Evolutionary conservation across 495 filamentous ascomycete species (phyloP).

Genomic region (Alectoria sarmentosa): DNA sequence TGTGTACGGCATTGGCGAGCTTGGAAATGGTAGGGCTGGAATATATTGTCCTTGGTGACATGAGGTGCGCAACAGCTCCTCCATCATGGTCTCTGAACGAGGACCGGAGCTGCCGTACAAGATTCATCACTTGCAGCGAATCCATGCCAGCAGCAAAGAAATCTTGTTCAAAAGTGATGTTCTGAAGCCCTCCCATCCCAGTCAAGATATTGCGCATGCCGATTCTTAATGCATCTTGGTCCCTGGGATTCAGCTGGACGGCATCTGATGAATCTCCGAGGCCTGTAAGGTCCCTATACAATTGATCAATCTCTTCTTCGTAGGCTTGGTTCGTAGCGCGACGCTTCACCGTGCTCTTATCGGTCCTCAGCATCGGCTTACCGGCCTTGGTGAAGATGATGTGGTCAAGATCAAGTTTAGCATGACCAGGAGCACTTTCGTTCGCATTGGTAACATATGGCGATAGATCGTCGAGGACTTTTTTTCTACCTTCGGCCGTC

Average conservation of each 20-base stretch:
- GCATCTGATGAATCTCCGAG: not conserved
- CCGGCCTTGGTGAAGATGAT: not conserved
- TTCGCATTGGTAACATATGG: slow-evolving; percentile 1
- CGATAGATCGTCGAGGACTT: not conserved
- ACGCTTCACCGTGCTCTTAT: not conserved
- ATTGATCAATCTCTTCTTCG: not conserved
- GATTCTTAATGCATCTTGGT: not conserved
- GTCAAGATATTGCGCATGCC: not conserved
- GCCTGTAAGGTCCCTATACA: not conserved
- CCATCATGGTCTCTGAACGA: not conserved
- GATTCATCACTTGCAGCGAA: slow-evolving; percentile 4
- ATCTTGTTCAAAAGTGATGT: not conserved
- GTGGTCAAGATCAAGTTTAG: not conserved
- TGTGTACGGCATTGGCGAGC: not conserved
- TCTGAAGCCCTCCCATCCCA: not conserved
- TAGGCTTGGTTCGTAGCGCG: not conserved
- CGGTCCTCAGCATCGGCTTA: not conserved
- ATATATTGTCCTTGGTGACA: not conserved
- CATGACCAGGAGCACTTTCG: not conserved
- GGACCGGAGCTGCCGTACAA: not conserved
- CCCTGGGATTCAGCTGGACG: slow-evolving; percentile 1
- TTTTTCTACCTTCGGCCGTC: not conserved
- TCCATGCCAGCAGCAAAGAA: slow-evolving; percentile 9
- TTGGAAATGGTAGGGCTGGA: slow-evolving; percentile 2
- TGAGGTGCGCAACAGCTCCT: not conserved